phyloP scores from a whole-genome alignment of 345 rosid species.

The Arabis alpina region DNA sequence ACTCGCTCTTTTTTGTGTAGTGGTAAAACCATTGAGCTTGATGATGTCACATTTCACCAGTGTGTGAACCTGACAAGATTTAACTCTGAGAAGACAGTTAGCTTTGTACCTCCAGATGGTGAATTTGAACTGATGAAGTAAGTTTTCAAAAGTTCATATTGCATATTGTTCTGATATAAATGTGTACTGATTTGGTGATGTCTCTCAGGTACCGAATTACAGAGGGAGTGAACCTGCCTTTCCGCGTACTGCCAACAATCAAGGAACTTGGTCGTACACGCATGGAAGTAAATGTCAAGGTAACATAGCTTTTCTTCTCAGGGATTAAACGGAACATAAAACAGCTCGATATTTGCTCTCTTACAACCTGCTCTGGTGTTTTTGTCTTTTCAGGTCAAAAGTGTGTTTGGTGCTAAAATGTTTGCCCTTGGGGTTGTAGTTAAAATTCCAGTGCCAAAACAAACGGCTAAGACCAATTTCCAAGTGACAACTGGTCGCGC shows the following conservation, averaged over 20 bases:
- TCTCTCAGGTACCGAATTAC: conserved; percentile 85
- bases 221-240: conserved; percentile 98
- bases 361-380: conserved; percentile 32
- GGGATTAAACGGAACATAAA: not conserved
- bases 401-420: conserved; percentile 99
- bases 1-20: conserved; percentile 49
- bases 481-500: conserved; percentile 98
- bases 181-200: conserved; percentile 21
- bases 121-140: conserved; percentile 99
- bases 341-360: conserved; percentile 16
- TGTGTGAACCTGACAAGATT: conserved; percentile 98
- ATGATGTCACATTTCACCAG: conserved; percentile 98
- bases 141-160: conserved; percentile 36
- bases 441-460: conserved; percentile 98
- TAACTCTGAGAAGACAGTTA: conserved; percentile 97
- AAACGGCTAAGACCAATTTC: conserved; percentile 97
- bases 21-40: conserved; percentile 98
- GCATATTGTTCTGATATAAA: not conserved
- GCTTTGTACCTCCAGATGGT: conserved; percentile 99
- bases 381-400: conserved; percentile 77
- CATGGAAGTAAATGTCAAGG: conserved; percentile 99
- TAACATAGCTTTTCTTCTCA: conserved; percentile 39
- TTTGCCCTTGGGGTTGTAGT: conserved; percentile 98
- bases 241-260: conserved; percentile 93
- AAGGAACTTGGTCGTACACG: conserved; percentile 99